These are phyloP conservation scores for Colletotrichum theobromicola DNA, from an alignment of 2,329 filamentous ascomycete species.

Conservation along the genomic window DNA sequence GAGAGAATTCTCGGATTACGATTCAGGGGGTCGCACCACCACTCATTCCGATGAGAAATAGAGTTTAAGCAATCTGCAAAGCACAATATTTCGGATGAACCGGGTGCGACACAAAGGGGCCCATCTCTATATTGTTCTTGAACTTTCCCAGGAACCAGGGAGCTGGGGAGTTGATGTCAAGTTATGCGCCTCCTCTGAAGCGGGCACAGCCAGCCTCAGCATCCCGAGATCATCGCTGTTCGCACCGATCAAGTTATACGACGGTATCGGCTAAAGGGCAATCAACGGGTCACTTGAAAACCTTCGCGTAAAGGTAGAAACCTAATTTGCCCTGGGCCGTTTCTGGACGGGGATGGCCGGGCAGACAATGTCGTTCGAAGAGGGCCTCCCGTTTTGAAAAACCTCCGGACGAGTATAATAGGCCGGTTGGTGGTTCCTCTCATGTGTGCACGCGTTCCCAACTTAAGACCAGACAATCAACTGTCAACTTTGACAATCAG, in stretches of 20 bases:
- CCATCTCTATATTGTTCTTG: background rate
- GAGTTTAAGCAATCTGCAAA: background rate
- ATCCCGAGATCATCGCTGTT: background rate
- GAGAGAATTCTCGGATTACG: background rate
- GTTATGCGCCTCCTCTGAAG: background rate
- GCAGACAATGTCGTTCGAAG: background rate
- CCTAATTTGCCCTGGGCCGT: background rate
- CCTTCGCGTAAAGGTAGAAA: background rate
- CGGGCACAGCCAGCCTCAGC: background rate
- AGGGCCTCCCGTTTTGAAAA: background rate
- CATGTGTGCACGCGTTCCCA: background rate
- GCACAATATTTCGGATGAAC: constrained; percentile 8
- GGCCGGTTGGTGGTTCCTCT: background rate
- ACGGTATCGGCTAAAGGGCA: background rate
- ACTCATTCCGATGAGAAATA: background rate
- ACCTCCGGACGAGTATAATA: background rate
- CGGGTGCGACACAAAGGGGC: background rate
- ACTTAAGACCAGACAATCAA: background rate
- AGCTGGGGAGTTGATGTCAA: background rate
- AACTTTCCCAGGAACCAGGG: background rate
- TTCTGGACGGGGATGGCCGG: background rate
- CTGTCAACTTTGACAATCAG: background rate
- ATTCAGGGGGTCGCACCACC: background rate
- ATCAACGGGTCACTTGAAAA: background rate
- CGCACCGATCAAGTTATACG: background rate